These are phyloP conservation scores for Phoma herbarum DNA, from an alignment of 2,329 filamentous ascomycete species.

Conservation along the genomic window DNA sequence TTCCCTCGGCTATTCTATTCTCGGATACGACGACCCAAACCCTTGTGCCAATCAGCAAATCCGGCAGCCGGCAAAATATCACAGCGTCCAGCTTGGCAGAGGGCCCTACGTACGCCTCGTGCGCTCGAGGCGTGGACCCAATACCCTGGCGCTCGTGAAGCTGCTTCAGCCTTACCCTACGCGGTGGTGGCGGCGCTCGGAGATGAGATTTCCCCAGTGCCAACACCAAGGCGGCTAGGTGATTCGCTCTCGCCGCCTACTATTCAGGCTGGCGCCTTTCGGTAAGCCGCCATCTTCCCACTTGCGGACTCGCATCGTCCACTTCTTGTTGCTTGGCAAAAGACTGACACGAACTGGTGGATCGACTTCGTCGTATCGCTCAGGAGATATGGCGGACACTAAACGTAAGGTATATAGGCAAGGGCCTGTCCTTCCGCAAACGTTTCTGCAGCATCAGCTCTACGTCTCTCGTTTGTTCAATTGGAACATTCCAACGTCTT, in stretches of 20 bases:
- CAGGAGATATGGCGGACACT: slow-evolving; percentile 18
- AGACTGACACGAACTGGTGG: slow-evolving; percentile 19
- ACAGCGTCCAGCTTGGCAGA: not conserved
- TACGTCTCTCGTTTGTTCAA: slow-evolving; percentile 23
- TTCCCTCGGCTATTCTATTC: slow-evolving; percentile 23
- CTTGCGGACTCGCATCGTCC: slow-evolving; percentile 11
- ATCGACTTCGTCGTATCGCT: slow-evolving; percentile 20
- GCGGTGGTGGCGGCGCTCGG: slow-evolving; percentile 15
- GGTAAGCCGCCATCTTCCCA: slow-evolving; percentile 19
- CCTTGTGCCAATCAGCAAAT: slow-evolving; percentile 23
- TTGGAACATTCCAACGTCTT: slow-evolving; percentile 15
- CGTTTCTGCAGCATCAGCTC: slow-evolving; percentile 21
- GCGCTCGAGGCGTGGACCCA: slow-evolving; percentile 11
- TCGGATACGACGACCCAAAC: slow-evolving; percentile 20
- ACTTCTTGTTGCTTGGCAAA: slow-evolving; percentile 9
- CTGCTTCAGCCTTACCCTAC: slow-evolving; percentile 19
- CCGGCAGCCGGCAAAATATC: slow-evolving; percentile 16
- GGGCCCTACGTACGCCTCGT: slow-evolving; percentile 7
- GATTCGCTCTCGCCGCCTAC: slow-evolving; percentile 21
- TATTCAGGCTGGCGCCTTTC: slow-evolving; percentile 21
- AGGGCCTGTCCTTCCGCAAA: slow-evolving; percentile 10
- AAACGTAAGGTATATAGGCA: slow-evolving; percentile 14
- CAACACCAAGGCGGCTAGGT: slow-evolving; percentile 18
- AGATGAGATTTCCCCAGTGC: slow-evolving; percentile 21
- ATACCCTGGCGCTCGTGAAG: slow-evolving; percentile 15